Evolutionary conservation across 495 filamentous ascomycete genomes (phyloP).

Genomic region (Penicillium goetzii): DNA sequence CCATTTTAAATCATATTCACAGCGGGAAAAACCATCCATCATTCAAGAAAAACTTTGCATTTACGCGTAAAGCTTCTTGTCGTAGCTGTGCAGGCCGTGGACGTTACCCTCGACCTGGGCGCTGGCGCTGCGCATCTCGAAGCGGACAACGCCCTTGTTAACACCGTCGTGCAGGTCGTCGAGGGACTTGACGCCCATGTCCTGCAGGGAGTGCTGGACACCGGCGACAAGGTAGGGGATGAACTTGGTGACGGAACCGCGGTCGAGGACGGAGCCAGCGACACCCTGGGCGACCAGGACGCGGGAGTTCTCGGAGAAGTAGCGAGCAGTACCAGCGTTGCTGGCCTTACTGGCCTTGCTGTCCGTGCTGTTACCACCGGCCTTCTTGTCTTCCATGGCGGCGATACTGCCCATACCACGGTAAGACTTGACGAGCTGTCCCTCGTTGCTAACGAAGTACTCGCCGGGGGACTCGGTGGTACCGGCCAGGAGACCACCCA

Average conservation of each 20-base stretch:
- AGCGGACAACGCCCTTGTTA: constrained; percentile 75
- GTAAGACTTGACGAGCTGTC: constrained; percentile 98
- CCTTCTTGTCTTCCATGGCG: constrained; percentile 99
- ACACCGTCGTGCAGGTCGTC: constrained; percentile 76
- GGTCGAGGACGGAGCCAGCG: constrained; percentile 72
- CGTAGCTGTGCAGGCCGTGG: constrained; percentile 94
- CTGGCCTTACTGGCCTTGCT: constrained; percentile 85
- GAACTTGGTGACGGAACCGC: constrained; percentile 88
- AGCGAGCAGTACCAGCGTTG: constrained; percentile 95
- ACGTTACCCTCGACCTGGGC: constrained; percentile 95
- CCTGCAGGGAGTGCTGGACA: constrained; percentile 95
- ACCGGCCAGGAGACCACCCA: constrained; percentile 96
- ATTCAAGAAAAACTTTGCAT: constrained; percentile 27
- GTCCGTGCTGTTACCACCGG: constrained; percentile 65
- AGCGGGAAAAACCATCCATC: constrained; percentile 24
- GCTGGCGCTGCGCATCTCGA: constrained; percentile 91
- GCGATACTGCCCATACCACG: constrained; percentile 98
- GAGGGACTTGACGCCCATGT: constrained; percentile 84
- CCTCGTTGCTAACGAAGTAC: constrained; percentile 92
- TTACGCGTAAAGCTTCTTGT: constrained; percentile 98
- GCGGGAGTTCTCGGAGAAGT: constrained; percentile 95
- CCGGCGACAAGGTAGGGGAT: constrained; percentile 93
- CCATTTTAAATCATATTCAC: constrained; percentile 31
- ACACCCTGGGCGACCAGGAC: constrained; percentile 97
- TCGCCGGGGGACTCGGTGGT: constrained; percentile 97